Evolutionary conservation across 805 yeast genomes (phyloP).

Genomic region (Myxozyma monticola): DNA sequence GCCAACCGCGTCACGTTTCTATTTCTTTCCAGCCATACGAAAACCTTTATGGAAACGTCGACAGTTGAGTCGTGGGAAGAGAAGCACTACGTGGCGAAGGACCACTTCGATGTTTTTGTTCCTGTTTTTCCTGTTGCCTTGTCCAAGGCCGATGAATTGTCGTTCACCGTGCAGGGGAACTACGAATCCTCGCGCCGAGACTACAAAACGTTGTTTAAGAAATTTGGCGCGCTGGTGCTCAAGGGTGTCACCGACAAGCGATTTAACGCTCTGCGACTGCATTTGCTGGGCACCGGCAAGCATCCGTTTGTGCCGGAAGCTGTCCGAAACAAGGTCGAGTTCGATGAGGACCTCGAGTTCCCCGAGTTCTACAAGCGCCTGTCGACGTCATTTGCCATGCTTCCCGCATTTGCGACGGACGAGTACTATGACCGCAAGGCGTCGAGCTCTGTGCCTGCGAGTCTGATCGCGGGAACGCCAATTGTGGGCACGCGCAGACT

Average conservation of each 20-base stretch:
- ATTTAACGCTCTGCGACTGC: conserved; percentile 20
- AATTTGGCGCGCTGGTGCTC: conserved; percentile 4
- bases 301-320: conserved; percentile 23
- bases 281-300: conserved; percentile 28
- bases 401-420: conserved; percentile 29
- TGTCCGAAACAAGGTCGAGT: conserved; percentile 20
- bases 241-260: conserved; percentile 11
- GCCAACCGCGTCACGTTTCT: conserved; percentile 23
- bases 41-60: conserved; percentile 17
- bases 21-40: conserved; percentile 28
- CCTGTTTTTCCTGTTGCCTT: conserved; percentile 29
- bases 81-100: conserved; percentile 13
- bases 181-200: conserved; percentile 30
- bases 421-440: conserved; percentile 30
- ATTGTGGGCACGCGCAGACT: conserved; percentile 26
- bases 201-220: conserved; percentile 24
- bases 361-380: conserved; percentile 23
- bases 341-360: conserved; percentile 29
- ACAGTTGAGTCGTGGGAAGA: conserved; percentile 24
- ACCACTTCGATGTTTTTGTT: conserved; percentile 19
- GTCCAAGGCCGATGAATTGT: conserved; percentile 18
- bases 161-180: conserved; percentile 28
- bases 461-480: conserved; percentile 29
- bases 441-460: conserved; percentile 30
- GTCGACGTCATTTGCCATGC: conserved; percentile 25